Percentiles rank a stretch among this genome's conserved stretches.
These are phyloP conservation scores for Cyberlindnera suaveolens DNA, from an alignment of 805 yeast genomes.

Conservation along the genomic window DNA sequence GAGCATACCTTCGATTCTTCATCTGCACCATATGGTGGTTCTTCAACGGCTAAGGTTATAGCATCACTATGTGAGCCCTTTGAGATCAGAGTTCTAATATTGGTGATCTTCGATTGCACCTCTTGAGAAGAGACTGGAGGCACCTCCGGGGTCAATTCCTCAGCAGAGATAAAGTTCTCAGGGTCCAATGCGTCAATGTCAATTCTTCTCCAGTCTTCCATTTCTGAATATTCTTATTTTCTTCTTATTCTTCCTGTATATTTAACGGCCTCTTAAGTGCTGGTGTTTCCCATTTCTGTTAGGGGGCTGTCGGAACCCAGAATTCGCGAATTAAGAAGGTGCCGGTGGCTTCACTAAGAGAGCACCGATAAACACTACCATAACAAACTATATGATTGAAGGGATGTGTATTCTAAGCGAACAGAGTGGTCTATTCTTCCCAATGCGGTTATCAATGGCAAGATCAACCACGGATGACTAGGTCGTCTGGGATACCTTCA, in stretches of 20 bases:
- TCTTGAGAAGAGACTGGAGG: slow-evolving; percentile 44
- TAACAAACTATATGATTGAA: too few species aligned
- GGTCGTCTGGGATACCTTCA: slow-evolving; percentile 84
- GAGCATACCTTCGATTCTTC: slow-evolving; percentile 39
- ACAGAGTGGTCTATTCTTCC: background rate
- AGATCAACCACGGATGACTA: slow-evolving; percentile 29
- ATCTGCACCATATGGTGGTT: slow-evolving; percentile 81
- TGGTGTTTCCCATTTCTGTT: slow-evolving; percentile 21
- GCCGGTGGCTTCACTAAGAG: too few species aligned
- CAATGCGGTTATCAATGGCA: background rate
- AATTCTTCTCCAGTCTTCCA: slow-evolving; percentile 89
- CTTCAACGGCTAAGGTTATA: slow-evolving; percentile 51
- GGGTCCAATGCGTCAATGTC: slow-evolving; percentile 90
- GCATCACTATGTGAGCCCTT: slow-evolving; percentile 72
- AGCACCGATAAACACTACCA: too few species aligned
- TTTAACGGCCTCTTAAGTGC: background rate
- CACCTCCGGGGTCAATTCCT: slow-evolving; percentile 50
- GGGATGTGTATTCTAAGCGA: too few species aligned
- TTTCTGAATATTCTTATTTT: slow-evolving; percentile 12
- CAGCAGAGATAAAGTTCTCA: slow-evolving; percentile 55
- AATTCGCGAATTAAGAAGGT: background rate
- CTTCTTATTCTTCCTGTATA: background rate
- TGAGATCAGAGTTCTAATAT: slow-evolving; percentile 56
- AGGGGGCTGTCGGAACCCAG: background rate
- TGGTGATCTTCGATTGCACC: slow-evolving; percentile 46